Evolutionary conservation across 2,329 filamentous ascomycete species (phyloP).

Genomic region (Alternaria solani): DNA sequence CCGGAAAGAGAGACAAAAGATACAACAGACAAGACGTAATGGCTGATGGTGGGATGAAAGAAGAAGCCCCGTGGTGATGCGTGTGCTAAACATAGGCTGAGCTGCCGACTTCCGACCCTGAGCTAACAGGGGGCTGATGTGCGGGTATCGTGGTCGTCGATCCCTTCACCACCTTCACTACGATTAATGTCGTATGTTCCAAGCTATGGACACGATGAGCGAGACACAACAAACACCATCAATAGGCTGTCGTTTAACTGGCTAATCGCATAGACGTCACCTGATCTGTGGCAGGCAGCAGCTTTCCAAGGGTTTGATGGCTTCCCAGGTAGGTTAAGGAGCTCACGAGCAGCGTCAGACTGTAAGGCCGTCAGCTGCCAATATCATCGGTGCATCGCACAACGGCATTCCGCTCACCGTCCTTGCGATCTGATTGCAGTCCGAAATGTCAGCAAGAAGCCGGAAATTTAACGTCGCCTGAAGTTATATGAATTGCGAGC

Average conservation of each 20-base stretch:
- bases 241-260: neutral
- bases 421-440: neutral
- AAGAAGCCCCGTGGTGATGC: constrained; percentile 11
- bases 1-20: neutral
- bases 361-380: neutral
- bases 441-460: neutral
- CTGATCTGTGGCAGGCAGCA: neutral
- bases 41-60: constrained; percentile 5
- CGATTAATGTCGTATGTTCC: neutral
- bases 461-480: neutral
- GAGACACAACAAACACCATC: neutral
- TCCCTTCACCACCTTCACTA: constrained; percentile 4
- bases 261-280: neutral
- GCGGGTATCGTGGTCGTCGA: constrained; percentile 10
- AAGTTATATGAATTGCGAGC: neutral
- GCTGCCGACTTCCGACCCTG: constrained; percentile 11
- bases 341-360: neutral
- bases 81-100: constrained; percentile 10
- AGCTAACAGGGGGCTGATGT: constrained; percentile 11
- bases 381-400: neutral
- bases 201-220: neutral
- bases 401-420: neutral
- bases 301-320: neutral
- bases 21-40: constrained; percentile 1
- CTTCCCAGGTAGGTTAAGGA: neutral